Base-by-base conservation (phyloP, 2,329 filamentous ascomycete species). In the Kalmusia sp. region DNA sequence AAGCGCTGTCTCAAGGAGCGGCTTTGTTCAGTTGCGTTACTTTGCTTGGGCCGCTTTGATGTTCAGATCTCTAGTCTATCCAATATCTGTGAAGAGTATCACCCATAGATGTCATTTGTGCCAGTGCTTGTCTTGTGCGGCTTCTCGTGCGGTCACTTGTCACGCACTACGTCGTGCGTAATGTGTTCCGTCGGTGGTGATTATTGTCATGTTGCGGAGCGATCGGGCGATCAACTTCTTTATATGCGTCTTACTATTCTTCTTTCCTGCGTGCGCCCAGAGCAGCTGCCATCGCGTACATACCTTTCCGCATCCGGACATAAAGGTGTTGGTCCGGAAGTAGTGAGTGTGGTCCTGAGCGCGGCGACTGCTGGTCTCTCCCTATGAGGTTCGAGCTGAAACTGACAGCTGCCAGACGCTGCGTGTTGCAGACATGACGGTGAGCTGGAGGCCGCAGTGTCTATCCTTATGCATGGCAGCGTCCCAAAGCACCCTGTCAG, bases 281-380 rank as follows among this genome's bases (percentile, higher is more conserved):
- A 28, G 34, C 14, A 31, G 28, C 47, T 51, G 35, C 38, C 28
- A 30, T 37, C 28, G 38, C 50, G 45, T 31, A 48, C 53, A 19
- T 40, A 27, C 34, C 21, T 54, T 58, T 58, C 61, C 55, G 57
- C 61, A 61, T 61, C 14, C 59, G 61, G 62, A 62, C 37, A 63
- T 52, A 58, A 58, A 52, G 49, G 40, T 14, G n/a, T 19, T 14
- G 17, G 24, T 33, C 21, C 37, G 39, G 37, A 55, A 11, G 14
- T n/a, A 24, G 33, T 27, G n/a, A n/a, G n/a, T n/a, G n/a, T 43
- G n/a, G 38, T 30, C 33, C 12, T 24, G 30, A 7, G 39, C 44
- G 50, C 27, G 43, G 49, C 39, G 41, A 34, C 34, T 44, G 50
- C 21, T 11, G 52, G 54, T 52, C 46, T 57, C 43, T 24, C 46